These are phyloP conservation scores for Leishmania tarentolae DNA, from an alignment of 208 protist species.

Conservation along the genomic window DNA sequence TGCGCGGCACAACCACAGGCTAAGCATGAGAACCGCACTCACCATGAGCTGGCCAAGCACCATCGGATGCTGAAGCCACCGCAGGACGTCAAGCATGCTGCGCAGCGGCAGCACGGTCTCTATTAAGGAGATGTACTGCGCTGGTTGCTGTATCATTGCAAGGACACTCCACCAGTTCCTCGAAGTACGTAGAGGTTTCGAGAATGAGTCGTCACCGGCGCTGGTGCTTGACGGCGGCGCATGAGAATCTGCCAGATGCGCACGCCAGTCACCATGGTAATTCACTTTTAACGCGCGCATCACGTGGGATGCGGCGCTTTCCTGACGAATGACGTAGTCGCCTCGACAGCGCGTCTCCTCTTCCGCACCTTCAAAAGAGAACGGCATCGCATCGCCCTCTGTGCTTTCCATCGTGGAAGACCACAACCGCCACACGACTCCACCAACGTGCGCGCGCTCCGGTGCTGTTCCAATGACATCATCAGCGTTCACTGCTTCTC, in stretches of 20 bases:
- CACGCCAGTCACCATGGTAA: constrained; percentile 17
- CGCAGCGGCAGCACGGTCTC: not conserved
- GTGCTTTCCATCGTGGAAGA: not conserved
- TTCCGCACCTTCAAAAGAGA: too few species aligned
- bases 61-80: constrained; percentile 9
- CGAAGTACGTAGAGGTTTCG: not conserved
- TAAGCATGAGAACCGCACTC: not conserved
- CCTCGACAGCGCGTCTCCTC: not conserved
- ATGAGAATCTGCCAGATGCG: not conserved
- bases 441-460: constrained; percentile 18
- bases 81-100: not conserved
- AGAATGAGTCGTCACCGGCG: not conserved
- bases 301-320: not conserved
- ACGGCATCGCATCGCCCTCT: not conserved
- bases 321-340: not conserved
- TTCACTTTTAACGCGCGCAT: not conserved
- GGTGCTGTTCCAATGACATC: constrained; percentile 26
- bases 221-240: not conserved
- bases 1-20: not conserved
- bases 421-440: constrained; percentile 21
- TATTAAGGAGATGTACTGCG: not conserved
- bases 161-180: not conserved
- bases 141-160: not conserved
- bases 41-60: constrained; percentile 4
- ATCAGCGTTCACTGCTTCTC: not conserved